Evolutionary conservation across 495 filamentous ascomycete genomes (phyloP).

Genomic region (Hypoxylon cercidicola): DNA sequence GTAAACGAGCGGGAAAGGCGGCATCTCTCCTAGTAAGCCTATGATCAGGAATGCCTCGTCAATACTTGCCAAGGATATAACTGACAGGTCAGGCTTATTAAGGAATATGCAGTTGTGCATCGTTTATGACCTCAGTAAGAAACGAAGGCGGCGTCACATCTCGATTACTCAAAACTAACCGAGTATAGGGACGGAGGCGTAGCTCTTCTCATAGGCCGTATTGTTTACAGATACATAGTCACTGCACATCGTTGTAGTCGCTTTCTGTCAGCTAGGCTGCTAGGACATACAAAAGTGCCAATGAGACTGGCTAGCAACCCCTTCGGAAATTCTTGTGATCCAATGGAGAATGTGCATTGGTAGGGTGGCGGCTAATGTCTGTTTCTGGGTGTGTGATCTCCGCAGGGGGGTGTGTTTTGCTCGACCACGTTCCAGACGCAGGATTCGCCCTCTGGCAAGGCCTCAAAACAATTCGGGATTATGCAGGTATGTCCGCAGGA

Average conservation of each 20-base stretch:
- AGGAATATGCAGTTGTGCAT: constrained; percentile 38
- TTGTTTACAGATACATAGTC: constrained; percentile 10
- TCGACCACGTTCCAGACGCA: constrained; percentile 42
- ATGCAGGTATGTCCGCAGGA: constrained; percentile 37
- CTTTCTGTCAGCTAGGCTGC: constrained; percentile 17
- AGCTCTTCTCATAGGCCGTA: constrained; percentile 1
- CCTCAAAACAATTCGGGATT: constrained; percentile 40
- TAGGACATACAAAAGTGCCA: constrained; percentile 11
- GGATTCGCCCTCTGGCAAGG: constrained; percentile 37
- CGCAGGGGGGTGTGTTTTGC: constrained; percentile 27
- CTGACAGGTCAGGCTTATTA: constrained; percentile 14
- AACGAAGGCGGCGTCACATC: constrained; percentile 53
- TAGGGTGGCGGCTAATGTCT: constrained; percentile 31
- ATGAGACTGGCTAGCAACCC: constrained; percentile 27
- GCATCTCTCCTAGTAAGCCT: constrained; percentile 26
- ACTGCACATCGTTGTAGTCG: constrained; percentile 26
- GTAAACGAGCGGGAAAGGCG: constrained; percentile 31
- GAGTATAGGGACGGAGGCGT: constrained; percentile 24
- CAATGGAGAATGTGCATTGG: constrained; percentile 22
- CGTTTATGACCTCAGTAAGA: constrained; percentile 49
- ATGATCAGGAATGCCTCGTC: constrained; percentile 22
- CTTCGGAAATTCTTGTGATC: constrained; percentile 27
- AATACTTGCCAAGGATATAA: constrained; percentile 22
- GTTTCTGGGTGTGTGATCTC: constrained; percentile 46
- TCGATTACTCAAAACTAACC: constrained; percentile 37